Percentiles rank a stretch among this genome's conserved stretches.
Conservation (phyloP, 257 asterid genomes). For the Thymus mandschuricus region DNA sequence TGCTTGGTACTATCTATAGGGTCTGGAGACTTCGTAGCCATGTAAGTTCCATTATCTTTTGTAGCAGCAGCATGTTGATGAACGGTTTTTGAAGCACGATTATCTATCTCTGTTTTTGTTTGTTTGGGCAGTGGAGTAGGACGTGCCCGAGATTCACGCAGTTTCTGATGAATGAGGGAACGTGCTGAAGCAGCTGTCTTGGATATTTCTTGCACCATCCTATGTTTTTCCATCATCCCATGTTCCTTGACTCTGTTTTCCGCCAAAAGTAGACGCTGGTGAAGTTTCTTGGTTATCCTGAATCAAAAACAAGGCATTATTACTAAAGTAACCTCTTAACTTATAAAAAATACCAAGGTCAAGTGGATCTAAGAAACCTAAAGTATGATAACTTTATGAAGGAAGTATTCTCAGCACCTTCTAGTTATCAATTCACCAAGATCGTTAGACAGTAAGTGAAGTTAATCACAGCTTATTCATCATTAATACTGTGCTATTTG, state of each 20-base stretch:
- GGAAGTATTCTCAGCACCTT: slow-evolving; percentile 19
- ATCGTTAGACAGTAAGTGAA: slow-evolving; percentile 18
- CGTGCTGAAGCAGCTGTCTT: slow-evolving; percentile 83
- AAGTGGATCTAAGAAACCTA: slow-evolving; percentile 9
- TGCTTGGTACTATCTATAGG: slow-evolving; percentile 36
- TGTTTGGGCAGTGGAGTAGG: slow-evolving; percentile 47
- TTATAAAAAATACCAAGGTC: slow-evolving; percentile 17
- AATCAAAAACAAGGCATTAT: slow-evolving; percentile 28
- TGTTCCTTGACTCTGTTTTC: slow-evolving; percentile 59
- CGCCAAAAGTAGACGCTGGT: slow-evolving; percentile 51
- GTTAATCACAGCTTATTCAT: slow-evolving; percentile 9
- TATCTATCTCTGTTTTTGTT: slow-evolving; percentile 35
- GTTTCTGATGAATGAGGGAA: slow-evolving; percentile 68
- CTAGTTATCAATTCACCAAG: not conserved
- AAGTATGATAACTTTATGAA: slow-evolving; percentile 7
- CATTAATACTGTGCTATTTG: slow-evolving; percentile 1
- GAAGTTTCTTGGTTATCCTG: slow-evolving; percentile 78
- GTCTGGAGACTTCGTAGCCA: slow-evolving; percentile 32
- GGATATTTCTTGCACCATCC: slow-evolving; percentile 65
- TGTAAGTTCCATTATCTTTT: slow-evolving; percentile 35
- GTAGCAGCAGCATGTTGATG: slow-evolving; percentile 21
- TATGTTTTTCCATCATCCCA: slow-evolving; percentile 49
- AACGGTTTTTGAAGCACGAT: slow-evolving; percentile 29
- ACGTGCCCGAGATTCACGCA: slow-evolving; percentile 61
- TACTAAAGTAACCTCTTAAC: slow-evolving; percentile 13